Evolutionary conservation across 176 grass and related monocot genomes (phyloP), one percentile per base, ranked within the genome.

Genomic region (Chloris gayana): DNA sequence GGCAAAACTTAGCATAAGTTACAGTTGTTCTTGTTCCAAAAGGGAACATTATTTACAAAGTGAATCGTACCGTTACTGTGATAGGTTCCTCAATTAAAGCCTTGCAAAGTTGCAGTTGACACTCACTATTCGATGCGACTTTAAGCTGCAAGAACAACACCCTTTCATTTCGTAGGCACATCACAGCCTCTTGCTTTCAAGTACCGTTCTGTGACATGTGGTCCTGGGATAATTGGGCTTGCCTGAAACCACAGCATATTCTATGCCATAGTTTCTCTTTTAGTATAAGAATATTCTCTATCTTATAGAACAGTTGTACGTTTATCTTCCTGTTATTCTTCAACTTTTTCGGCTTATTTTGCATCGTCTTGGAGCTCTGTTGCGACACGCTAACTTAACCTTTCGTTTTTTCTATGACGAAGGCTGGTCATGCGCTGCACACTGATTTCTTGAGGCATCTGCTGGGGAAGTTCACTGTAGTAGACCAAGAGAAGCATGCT

Each of bases 361-460:
- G 58, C 49, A 70, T 37, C 63, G 61, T 19, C 53, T 18, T 85
- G 35, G 49, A 50, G 26, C 6, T 64, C 33, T 63, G 24, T 45
- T 72, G 27, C 59, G 37, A 39, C 73, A 41, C 71, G 26, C 37
- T 19, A 86, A 67, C 30, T 47, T 45, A 22, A 57, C 39, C n/a
- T 83, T 79, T 63, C 38, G 31, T 35, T 39, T 35, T 39, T 91
- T 22, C 62, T 58, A 14, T 68, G 67, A 78, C 38, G 73, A 41
- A 93, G 91, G 87, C 91, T 85, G 87, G 91, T 8, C 91, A 89
- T 73, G 59, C 77, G 53, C 87, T 89, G 72, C 91, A 89, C 72
- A 87, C 84, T 18, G 57, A 84, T 44, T 93, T 89, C 27, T 50
- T 92, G 11, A 46, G 56, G 9, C 87, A 78, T 75, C 73, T 92